phyloP scores from a whole-genome alignment of 495 filamentous ascomycete genomes.

The Hypoxylon trugodes region DNA sequence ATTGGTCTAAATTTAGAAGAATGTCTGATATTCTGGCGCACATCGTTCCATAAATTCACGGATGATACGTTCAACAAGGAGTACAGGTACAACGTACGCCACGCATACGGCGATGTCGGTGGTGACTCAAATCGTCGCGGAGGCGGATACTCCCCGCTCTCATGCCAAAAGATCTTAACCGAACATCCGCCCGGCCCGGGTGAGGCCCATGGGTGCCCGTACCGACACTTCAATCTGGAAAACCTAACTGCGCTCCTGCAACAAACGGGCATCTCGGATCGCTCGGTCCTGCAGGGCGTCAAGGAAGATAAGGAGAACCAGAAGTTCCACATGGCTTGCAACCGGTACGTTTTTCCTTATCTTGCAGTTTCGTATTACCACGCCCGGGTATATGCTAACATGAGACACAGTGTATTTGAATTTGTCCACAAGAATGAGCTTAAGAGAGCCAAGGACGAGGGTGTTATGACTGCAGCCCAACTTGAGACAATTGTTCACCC shows the following conservation, averaged over 20 bases:
- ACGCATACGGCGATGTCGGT: slow-evolving; percentile 93
- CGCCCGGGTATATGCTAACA: slow-evolving; percentile 2
- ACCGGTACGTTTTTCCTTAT: slow-evolving; percentile 60
- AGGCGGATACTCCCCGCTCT: slow-evolving; percentile 86
- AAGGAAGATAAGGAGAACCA: slow-evolving; percentile 87
- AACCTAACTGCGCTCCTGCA: slow-evolving; percentile 82
- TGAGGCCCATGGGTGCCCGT: slow-evolving; percentile 93
- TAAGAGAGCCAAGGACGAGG: slow-evolving; percentile 85
- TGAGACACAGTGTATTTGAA: slow-evolving; percentile 76
- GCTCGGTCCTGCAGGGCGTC: slow-evolving; percentile 78
- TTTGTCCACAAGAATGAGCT: slow-evolving; percentile 85
- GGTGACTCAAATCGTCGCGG: slow-evolving; percentile 88
- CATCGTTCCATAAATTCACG: slow-evolving; percentile 79
- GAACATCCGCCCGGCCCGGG: slow-evolving; percentile 85
- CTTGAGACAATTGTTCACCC: slow-evolving; percentile 97
- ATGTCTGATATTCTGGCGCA: slow-evolving; percentile 93
- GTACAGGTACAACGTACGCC: slow-evolving; percentile 95
- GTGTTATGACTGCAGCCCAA: slow-evolving; percentile 77
- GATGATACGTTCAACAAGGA: slow-evolving; percentile 95
- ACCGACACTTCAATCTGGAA: slow-evolving; percentile 87
- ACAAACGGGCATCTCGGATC: slow-evolving; percentile 76
- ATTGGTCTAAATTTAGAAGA: slow-evolving; percentile 92
- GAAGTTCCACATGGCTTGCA: slow-evolving; percentile 95
- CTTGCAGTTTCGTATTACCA: background rate
- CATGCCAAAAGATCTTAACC: slow-evolving; percentile 91